Evolutionary conservation across 192 early-diverging fungal species (phyloP), one percentile per base, ranked within the genome.

Genomic region (Neocallimastix lanati): DNA sequence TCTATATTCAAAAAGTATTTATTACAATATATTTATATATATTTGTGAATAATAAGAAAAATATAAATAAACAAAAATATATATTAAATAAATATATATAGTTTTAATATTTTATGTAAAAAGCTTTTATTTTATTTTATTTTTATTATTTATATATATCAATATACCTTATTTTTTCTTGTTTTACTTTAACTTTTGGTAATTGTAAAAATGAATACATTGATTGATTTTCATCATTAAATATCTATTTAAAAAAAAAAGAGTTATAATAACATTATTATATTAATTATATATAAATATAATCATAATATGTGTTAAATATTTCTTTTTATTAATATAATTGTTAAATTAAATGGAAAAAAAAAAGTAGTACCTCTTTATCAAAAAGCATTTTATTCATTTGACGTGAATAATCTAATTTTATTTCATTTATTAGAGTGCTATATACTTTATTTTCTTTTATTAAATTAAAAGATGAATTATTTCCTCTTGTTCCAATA

Each of bases 301-400:
- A n/a, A n/a, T n/a, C n/a, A n/a, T n/a, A n/a, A n/a, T n/a, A n/a
- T n/a, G n/a, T n/a, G n/a, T n/a, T n/a, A n/a, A n/a, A n/a, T n/a
- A n/a, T n/a, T n/a, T n/a, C n/a, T n/a, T n/a, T n/a, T n/a, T n/a
- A n/a, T n/a, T n/a, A n/a, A n/a, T n/a, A n/a, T n/a, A n/a, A n/a
- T n/a, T n/a, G n/a, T n/a, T n/a, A n/a, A n/a, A n/a, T n/a, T n/a
- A n/a, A 80, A 80, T 21, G 81, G n/a, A n/a, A 80, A 15, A 37
- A 36, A 27, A 4, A 82, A 21, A 14, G 4, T 28, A 16, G 14
- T 77, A 90, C 86, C 82, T 87, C 85, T n/a, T 76, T 18, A 78
- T 88, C 85, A 78, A 90, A 84, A 27, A 90, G 35, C 77, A 85
- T 81, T 37, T 86, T 83, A 80, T 89, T 90, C 83, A 88, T 83